phyloP scores from a whole-genome alignment of 2,329 filamentous ascomycete species.

The Colletotrichum phormii region DNA sequence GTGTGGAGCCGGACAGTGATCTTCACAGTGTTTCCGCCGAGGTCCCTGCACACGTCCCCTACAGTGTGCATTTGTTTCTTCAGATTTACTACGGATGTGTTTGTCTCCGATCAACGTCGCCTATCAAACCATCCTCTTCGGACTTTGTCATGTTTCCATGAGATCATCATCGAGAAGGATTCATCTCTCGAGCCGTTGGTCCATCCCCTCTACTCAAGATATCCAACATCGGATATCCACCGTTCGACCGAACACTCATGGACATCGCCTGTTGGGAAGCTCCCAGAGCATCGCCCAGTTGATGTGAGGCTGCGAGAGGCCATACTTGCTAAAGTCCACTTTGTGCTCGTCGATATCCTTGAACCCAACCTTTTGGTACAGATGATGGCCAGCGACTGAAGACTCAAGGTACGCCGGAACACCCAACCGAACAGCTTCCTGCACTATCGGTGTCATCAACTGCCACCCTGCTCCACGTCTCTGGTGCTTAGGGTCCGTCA shows the following conservation, averaged over 20 bases:
- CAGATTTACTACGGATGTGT: neutral
- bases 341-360: slow-evolving; percentile 41
- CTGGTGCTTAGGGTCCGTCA: slow-evolving; percentile 52
- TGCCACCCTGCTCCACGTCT: slow-evolving; percentile 48
- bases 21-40: neutral
- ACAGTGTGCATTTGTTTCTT: neutral
- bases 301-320: slow-evolving; percentile 10
- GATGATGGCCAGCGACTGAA: slow-evolving; percentile 43
- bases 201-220: neutral
- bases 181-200: neutral
- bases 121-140: neutral
- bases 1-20: neutral
- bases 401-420: slow-evolving; percentile 52
- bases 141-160: neutral
- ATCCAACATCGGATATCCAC: neutral
- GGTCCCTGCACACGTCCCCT: neutral
- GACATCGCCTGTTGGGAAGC: slow-evolving; percentile 21
- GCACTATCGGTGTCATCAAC: slow-evolving; percentile 49
- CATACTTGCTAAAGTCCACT: slow-evolving; percentile 28
- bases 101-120: neutral
- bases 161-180: neutral
- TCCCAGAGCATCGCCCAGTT: slow-evolving; percentile 38
- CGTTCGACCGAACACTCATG: neutral
- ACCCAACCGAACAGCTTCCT: slow-evolving; percentile 50
- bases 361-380: slow-evolving; percentile 52